These are phyloP conservation scores for Geotrichum bryndzae DNA, from an alignment of 1,139 yeast species.

Conservation along the genomic window DNA sequence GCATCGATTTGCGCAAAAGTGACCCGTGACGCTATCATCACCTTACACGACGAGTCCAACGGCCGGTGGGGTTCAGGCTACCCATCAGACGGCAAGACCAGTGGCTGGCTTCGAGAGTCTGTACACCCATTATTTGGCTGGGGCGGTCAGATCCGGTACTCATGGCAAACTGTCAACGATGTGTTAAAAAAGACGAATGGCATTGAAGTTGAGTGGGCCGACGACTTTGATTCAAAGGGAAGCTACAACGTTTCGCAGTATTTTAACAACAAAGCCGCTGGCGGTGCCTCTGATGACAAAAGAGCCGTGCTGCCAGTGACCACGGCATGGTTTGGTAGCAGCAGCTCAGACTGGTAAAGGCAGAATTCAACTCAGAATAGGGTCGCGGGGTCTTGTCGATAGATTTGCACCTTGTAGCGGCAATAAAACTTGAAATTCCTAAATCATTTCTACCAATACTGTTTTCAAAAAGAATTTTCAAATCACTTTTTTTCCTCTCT, in stretches of 20 bases:
- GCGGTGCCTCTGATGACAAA: neutral
- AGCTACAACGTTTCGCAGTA: neutral
- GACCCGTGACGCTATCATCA: constrained; percentile 72
- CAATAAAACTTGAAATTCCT: neutral
- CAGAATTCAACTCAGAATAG: neutral
- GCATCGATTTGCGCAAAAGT: constrained; percentile 98
- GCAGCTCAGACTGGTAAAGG: constrained; percentile 1
- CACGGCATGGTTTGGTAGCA: constrained; percentile 8
- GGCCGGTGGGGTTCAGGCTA: constrained; percentile 77
- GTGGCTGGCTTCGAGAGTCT: constrained; percentile 56
- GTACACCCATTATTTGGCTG: constrained; percentile 83
- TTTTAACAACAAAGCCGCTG: neutral
- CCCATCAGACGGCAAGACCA: constrained; percentile 87
- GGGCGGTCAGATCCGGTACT: constrained; percentile 71
- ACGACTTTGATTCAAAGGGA: constrained; percentile 33
- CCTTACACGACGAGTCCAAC: constrained; percentile 34
- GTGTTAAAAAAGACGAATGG: constrained; percentile 51
- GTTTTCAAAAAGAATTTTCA: neutral
- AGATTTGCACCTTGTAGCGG: neutral
- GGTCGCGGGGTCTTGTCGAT: neutral
- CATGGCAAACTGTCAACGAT: constrained; percentile 92
- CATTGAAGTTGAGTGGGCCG: constrained; percentile 53
- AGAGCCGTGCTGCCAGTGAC: neutral
- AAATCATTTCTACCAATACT: neutral
- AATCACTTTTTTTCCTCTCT: neutral